Conservation (phyloP, 768 basidiomycete genomes). For the Podaxis pistillaris region DNA sequence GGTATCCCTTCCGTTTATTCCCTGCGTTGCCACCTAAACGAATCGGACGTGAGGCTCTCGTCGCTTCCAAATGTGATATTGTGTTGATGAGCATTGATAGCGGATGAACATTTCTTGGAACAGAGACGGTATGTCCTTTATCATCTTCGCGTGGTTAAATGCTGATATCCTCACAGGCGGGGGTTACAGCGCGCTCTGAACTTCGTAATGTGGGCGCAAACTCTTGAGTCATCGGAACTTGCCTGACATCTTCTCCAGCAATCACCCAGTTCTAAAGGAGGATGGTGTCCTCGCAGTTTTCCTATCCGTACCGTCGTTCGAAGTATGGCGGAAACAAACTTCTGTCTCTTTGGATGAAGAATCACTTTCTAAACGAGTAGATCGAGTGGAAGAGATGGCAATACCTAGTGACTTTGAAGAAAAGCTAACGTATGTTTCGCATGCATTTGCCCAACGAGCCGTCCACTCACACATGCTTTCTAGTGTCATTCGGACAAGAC, state of each 20-base stretch:
- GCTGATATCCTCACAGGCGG: conserved; percentile 44
- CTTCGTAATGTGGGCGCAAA: conserved; percentile 63
- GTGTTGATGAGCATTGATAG: conserved; percentile 31
- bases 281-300: conserved; percentile 83
- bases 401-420: conserved; percentile 93
- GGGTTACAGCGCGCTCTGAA: conserved; percentile 79
- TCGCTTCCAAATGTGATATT: conserved; percentile 9
- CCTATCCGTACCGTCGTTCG: conserved; percentile 80
- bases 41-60: conserved; percentile 65
- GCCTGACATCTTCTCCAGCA: conserved; percentile 37
- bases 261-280: conserved; percentile 89
- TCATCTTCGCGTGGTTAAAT: neutral
- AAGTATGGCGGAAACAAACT: conserved; percentile 82
- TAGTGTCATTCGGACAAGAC: conserved; percentile 73
- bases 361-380: conserved; percentile 73
- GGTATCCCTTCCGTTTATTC: conserved; percentile 93
- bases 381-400: conserved; percentile 83
- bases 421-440: conserved; percentile 64
- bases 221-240: neutral
- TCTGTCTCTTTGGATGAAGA: conserved; percentile 85
- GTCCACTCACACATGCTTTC: conserved; percentile 12
- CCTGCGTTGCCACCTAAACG: conserved; percentile 89
- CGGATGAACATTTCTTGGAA: conserved; percentile 89
- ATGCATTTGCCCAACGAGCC: conserved; percentile 5
- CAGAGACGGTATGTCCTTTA: conserved; percentile 62